Base-by-base conservation (phyloP, 352 stramenopile genomes). In the Phytopythium cucurbitacearum region DNA sequence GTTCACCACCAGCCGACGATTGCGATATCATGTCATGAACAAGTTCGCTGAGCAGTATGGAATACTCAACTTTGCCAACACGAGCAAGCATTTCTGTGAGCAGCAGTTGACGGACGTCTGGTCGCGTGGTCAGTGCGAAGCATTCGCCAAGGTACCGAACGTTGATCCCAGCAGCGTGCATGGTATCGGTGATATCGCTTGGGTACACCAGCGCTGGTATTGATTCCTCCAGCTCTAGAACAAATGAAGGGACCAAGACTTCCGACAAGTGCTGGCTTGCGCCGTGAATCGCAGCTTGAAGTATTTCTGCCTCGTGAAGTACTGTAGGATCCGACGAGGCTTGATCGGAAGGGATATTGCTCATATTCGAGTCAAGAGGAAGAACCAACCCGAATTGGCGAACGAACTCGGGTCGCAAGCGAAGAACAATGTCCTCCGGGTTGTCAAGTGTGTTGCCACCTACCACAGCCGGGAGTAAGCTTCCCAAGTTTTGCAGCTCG, bases 81-180 rank as follows among this genome's bases (percentile, higher is more conserved):
- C 80, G 68, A 28, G 74, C 78, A 10, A 91, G 38, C 70, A 89
- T 87, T 40, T 89, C 78, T 0, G 59, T 60, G 5, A 87, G 48
- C 28, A 91, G 68, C 2, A 73, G 43, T 13, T 65, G 65, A 28
- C 67, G 73, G 32, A 70, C 54, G 50, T 89, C 69, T n/a, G 74
- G 69, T 3, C 65, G 28, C 5, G 56, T 79, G 8, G 72, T 63
- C 7, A 75, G 35, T 8, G 83, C 68, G 50, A 71, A 91, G 52
- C 80, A 85, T 9, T 63, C 65, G 3, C 78, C 76, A 7, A 91
- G 53, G 15, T 83, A 82, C 2, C 72, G 60, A 7, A 73, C 53
- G 46, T 89, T 89, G 34, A 91, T 76, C 0, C 80, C 80, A 16
- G 69, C 65, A 16, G 41, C 49, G 48, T 91, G 78, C 4, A 88